phyloP scores from a whole-genome alignment of 1,139 yeast genomes.

The Suhomyces bokatorum region DNA sequence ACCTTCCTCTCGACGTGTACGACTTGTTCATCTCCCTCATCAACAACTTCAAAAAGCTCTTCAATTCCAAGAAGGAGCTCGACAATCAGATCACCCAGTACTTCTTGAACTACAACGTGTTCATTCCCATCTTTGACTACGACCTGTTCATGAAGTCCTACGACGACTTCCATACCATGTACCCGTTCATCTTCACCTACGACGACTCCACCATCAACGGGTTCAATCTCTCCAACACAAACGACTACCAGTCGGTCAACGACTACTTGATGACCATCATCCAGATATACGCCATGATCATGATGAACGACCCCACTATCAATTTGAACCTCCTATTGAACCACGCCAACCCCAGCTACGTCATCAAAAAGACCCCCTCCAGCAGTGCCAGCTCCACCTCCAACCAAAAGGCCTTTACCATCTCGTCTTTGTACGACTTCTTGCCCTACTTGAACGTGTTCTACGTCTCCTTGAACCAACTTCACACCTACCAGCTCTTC shows the following conservation, averaged over 20 bases:
- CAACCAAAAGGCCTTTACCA: slow-evolving; percentile 7
- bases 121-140: slow-evolving; percentile 64
- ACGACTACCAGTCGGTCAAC: slow-evolving; percentile 52
- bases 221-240: slow-evolving; percentile 47
- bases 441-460: slow-evolving; percentile 49
- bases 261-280: slow-evolving; percentile 52
- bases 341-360: slow-evolving; percentile 40
- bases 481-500: slow-evolving; percentile 45
- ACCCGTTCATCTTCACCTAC: slow-evolving; percentile 52
- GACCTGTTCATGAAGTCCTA: slow-evolving; percentile 57
- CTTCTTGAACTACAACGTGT: slow-evolving; percentile 56
- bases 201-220: slow-evolving; percentile 53
- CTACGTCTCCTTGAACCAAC: slow-evolving; percentile 42
- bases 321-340: slow-evolving; percentile 43
- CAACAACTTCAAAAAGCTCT: slow-evolving; percentile 48
- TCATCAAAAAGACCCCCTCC: slow-evolving; percentile 14
- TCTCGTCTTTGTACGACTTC: slow-evolving; percentile 45
- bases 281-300: slow-evolving; percentile 48
- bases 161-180: slow-evolving; percentile 58
- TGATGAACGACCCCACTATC: slow-evolving; percentile 50
- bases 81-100: slow-evolving; percentile 55
- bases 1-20: slow-evolving; percentile 43
- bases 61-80: slow-evolving; percentile 45
- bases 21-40: slow-evolving; percentile 48
- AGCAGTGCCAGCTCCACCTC: slow-evolving; percentile 13